A percentile compares a stretch with the other conserved stretches of the same genome.
phyloP scores from a whole-genome alignment of 108 stramenopile species.

The Pseudonitzschia pungens region DNA sequence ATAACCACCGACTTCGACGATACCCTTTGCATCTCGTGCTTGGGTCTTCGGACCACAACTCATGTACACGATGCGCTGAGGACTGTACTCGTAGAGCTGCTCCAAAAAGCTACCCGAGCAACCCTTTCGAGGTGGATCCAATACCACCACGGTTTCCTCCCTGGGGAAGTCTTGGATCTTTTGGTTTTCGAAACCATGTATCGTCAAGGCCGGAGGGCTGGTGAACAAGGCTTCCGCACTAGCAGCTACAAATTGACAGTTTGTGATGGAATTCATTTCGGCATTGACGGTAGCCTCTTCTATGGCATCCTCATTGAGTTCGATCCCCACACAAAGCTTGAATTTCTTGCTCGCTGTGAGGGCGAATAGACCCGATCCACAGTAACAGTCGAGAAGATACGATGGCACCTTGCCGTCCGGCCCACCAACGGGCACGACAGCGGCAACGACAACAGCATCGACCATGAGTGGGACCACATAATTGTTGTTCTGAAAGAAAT shows the following conservation, averaged over 20 bases:
- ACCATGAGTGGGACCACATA: constrained; percentile 90
- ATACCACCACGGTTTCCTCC: constrained; percentile 87
- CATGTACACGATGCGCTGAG: constrained; percentile 93
- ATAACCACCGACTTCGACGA: constrained; percentile 78
- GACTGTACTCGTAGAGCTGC: constrained; percentile 86
- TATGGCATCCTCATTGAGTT: constrained; percentile 87
- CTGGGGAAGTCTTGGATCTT: constrained; percentile 68
- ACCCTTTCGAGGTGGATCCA: constrained; percentile 97
- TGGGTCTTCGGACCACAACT: constrained; percentile 95
- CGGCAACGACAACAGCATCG: constrained; percentile 78
- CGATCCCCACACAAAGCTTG: constrained; percentile 90
- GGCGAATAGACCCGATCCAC: constrained; percentile 94
- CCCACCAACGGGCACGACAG: constrained; percentile 22
- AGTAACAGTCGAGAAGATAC: constrained; percentile 94
- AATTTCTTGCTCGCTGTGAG: constrained; percentile 74
- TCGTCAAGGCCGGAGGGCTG: constrained; percentile 23
- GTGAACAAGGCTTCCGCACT: constrained; percentile 90
- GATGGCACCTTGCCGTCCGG: constrained; percentile 14
- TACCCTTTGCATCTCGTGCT: constrained; percentile 89
- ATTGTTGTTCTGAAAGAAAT: constrained; percentile 98
- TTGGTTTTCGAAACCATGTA: constrained; percentile 22
- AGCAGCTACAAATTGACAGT: constrained; percentile 87
- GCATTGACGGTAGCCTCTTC: constrained; percentile 88
- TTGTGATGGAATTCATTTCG: constrained; percentile 71
- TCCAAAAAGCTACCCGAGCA: constrained; percentile 88